These are phyloP conservation scores for Boletus barrowsii DNA, from an alignment of 768 basidiomycete genomes.

Conservation along the genomic window DNA sequence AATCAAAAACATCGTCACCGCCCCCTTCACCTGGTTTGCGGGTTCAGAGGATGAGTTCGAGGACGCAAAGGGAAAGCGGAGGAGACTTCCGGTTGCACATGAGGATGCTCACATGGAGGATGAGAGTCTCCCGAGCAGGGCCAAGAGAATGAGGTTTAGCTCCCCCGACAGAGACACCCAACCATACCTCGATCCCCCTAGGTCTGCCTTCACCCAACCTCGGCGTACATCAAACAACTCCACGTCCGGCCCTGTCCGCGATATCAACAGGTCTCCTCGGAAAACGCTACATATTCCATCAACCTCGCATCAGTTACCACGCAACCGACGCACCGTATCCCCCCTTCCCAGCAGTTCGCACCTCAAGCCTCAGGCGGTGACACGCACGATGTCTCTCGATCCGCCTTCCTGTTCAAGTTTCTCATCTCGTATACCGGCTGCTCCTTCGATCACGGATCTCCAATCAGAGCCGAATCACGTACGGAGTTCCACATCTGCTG, in stretches of 20 bases:
- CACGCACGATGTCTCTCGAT: conserved; percentile 74
- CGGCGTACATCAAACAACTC: conserved; percentile 18
- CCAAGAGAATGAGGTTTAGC: conserved; percentile 52
- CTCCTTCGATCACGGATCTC: conserved; percentile 36
- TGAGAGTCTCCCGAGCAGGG: conserved; percentile 31
- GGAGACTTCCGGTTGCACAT: conserved; percentile 36
- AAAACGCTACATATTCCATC: conserved; percentile 32
- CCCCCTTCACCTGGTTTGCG: conserved; percentile 56
- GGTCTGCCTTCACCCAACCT: conserved; percentile 37
- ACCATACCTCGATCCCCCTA: conserved; percentile 56
- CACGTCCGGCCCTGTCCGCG: conserved; percentile 20
- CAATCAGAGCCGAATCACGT: conserved; percentile 19
- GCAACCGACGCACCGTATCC: conserved; percentile 42
- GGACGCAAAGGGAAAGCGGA: conserved; percentile 54
- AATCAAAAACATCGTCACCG: conserved; percentile 64
- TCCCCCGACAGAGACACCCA: conserved; percentile 44
- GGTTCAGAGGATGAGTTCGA: conserved; percentile 47
- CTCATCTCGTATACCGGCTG: conserved; percentile 23
- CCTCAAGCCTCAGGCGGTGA: conserved; percentile 35
- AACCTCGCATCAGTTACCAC: conserved; percentile 30
- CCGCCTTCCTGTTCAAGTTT: conserved; percentile 40
- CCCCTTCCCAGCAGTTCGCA: conserved; percentile 34
- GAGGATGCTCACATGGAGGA: conserved; percentile 31
- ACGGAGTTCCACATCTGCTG: conserved; percentile 20
- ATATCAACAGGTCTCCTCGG: conserved; percentile 27